phyloP scores from a whole-genome alignment of 176 grass and related monocot species.

The Thinopyrum elongatum region DNA sequence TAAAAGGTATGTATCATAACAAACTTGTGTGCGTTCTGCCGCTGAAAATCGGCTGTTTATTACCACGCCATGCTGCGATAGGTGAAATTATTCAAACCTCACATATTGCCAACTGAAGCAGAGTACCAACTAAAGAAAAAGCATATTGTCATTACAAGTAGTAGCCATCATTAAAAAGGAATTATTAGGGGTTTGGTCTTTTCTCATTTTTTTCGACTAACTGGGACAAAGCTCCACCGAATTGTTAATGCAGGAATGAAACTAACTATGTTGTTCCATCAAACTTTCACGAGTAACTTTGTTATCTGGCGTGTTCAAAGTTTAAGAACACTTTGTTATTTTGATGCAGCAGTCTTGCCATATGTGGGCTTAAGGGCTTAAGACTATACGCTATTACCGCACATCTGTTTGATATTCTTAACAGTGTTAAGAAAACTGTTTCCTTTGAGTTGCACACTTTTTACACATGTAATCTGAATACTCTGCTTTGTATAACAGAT shows the following conservation, averaged over 20 bases:
- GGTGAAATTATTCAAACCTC: not conserved
- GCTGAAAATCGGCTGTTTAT: not conserved
- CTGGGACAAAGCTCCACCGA: not conserved
- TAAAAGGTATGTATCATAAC: not conserved
- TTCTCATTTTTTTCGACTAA: not conserved
- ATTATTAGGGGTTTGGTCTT: not conserved
- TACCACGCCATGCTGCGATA: not conserved
- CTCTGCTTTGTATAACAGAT: constrained; percentile 49
- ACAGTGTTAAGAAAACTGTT: not conserved
- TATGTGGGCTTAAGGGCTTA: not conserved
- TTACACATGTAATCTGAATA: not conserved
- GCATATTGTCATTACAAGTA: not conserved
- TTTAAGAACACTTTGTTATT: not conserved
- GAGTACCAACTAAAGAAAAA: too few species aligned
- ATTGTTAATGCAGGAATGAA: not conserved
- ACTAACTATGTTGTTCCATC: not conserved
- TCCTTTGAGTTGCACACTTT: not conserved
- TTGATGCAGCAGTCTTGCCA: not conserved
- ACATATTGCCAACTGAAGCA: not conserved
- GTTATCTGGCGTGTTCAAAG: not conserved
- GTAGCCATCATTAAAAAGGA: not conserved
- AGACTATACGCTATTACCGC: not conserved
- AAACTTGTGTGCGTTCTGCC: not conserved
- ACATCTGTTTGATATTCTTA: not conserved
- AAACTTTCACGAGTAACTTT: not conserved